Evolutionary conservation across 202 grass and related monocot species (phyloP).

Genomic region (Bolboschoenoplectus hybrid): DNA sequence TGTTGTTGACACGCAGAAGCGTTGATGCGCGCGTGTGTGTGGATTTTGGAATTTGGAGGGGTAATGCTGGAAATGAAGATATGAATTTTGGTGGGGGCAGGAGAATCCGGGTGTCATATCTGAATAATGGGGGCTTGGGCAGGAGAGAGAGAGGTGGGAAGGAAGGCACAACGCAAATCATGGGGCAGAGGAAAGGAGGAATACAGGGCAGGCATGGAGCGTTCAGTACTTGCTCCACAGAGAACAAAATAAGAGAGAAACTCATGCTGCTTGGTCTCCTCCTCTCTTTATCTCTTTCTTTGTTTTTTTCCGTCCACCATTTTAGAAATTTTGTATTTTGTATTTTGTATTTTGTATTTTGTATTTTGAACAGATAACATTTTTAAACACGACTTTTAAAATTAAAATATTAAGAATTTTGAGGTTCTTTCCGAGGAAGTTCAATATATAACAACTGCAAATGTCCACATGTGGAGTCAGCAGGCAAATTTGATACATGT

Average conservation of each 20-base stretch:
- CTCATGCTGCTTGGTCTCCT: too few species aligned
- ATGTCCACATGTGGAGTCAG: too few species aligned
- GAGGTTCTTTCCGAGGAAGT: too few species aligned
- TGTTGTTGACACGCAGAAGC: neutral
- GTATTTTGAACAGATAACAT: too few species aligned
- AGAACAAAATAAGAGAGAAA: neutral
- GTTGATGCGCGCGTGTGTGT: neutral
- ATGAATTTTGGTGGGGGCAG: neutral
- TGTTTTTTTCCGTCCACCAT: too few species aligned
- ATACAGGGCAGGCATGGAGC: neutral
- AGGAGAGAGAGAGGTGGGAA: neutral
- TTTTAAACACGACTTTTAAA: too few species aligned
- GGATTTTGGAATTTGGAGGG: neutral
- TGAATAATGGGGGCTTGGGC: neutral
- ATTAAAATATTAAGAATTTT: too few species aligned
- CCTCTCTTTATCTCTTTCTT: too few species aligned
- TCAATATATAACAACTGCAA: too few species aligned
- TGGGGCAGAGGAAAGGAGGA: constrained; percentile 23
- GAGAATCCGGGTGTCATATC: constrained; percentile 29
- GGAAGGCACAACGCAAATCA: constrained; percentile 12
- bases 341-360: too few species aligned
- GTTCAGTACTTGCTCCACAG: neutral
- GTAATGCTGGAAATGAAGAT: constrained; percentile 16
- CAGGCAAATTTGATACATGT: too few species aligned
- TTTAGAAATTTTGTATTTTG: too few species aligned